A percentile compares a stretch with the other conserved stretches of the same genome.
These are phyloP conservation scores for Neckera pumila DNA, from an alignment of 225 moss, liverwort and hornwort genomes.

Conservation along the genomic window DNA sequence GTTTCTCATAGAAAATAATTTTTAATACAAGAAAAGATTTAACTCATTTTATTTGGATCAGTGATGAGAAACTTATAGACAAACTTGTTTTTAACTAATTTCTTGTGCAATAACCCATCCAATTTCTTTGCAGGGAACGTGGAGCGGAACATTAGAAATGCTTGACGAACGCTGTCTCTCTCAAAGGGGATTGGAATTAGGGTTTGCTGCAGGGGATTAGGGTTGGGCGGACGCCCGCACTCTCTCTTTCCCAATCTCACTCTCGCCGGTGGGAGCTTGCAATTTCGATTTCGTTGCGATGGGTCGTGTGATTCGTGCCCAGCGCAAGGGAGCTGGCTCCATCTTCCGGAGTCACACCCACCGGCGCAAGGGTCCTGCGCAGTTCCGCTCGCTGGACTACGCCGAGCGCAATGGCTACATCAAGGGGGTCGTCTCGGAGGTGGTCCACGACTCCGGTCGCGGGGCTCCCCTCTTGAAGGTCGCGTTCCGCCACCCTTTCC, in stretches of 20 bases:
- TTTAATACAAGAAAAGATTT: no score
- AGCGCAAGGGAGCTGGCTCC: neutral
- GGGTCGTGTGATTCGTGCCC: neutral
- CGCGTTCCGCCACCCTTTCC: neutral
- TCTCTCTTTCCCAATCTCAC: neutral
- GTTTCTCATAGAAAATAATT: no score
- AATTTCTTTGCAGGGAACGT: neutral
- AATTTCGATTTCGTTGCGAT: neutral
- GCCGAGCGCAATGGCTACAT: neutral
- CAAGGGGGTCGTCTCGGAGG: neutral
- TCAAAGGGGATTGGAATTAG: neutral
- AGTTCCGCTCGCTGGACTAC: neutral
- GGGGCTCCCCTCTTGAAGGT: neutral
- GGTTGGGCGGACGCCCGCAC: neutral
- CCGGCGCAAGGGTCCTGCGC: neutral
- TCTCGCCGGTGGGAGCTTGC: neutral
- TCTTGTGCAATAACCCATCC: neutral
- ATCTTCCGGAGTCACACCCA: neutral
- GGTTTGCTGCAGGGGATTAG: neutral
- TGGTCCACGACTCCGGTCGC: neutral
- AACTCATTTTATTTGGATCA: no score
- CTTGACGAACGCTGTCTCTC: neutral
- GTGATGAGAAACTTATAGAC: no score
- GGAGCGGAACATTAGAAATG: neutral
- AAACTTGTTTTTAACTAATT: no score